phyloP scores from a whole-genome alignment of 2,329 filamentous ascomycete genomes.

The Colletotrichum sp. region DNA sequence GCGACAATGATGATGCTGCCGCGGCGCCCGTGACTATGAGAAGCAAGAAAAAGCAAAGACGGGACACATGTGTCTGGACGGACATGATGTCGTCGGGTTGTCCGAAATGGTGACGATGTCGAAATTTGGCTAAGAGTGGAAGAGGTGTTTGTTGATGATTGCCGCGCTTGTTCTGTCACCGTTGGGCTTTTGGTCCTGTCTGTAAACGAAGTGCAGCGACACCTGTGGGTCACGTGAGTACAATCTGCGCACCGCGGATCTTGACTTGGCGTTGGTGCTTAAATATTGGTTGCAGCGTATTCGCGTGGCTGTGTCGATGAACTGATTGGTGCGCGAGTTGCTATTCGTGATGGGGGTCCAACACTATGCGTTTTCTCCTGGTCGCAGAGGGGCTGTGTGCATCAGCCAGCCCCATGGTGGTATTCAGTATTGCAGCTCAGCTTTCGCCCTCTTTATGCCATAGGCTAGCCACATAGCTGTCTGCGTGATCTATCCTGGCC shows the following conservation, averaged over 20 bases:
- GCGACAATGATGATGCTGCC: neutral
- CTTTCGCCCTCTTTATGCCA: too few species aligned
- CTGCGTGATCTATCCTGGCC: too few species aligned
- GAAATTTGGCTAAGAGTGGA: neutral
- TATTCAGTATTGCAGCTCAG: too few species aligned
- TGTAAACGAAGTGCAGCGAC: neutral
- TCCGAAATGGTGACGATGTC: neutral
- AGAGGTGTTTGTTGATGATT: neutral
- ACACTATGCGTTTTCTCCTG: too few species aligned
- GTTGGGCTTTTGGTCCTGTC: neutral
- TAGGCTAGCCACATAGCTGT: too few species aligned
- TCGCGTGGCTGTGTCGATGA: neutral
- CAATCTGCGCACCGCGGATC: neutral
- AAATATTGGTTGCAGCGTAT: neutral
- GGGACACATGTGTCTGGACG: neutral
- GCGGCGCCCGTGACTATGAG: fast-evolving
- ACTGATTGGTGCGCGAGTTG: neutral
- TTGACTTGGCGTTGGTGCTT: neutral
- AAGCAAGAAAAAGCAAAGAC: neutral
- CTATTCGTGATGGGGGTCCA: neutral
- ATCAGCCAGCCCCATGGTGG: too few species aligned
- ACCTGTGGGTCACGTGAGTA: neutral
- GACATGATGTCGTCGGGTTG: neutral
- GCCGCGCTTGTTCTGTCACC: neutral
- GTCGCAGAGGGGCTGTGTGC: too few species aligned